Evolutionary conservation across 2,329 filamentous ascomycete species (phyloP).

Genomic region (Hymenoscyphus occultus): DNA sequence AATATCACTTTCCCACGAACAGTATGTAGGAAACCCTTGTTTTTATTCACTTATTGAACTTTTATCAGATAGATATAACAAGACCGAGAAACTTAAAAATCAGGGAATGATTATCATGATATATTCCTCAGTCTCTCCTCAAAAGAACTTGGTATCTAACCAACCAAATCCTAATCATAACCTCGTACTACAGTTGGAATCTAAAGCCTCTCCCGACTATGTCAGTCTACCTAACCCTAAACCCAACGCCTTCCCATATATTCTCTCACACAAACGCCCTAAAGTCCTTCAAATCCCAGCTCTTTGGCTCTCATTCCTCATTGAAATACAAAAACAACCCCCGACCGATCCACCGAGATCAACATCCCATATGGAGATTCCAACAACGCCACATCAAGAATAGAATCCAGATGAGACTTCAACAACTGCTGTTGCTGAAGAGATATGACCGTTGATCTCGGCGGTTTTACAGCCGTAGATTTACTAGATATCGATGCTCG

Average conservation of each 20-base stretch:
- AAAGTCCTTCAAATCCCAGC: background rate
- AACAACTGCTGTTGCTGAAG: conserved; percentile 83
- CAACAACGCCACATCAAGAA: conserved; percentile 84
- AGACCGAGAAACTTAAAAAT: too few species aligned
- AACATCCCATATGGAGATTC: conserved; percentile 92
- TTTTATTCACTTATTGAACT: too few species aligned
- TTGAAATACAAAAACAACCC: conserved; percentile 79
- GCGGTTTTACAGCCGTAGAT: conserved; percentile 45
- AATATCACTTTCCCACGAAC: too few species aligned
- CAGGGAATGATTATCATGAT: background rate
- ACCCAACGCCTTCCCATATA: conserved; percentile 1
- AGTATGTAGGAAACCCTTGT: too few species aligned
- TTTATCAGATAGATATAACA: too few species aligned
- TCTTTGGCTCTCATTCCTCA: conserved; percentile 15
- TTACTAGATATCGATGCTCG: conserved; percentile 31
- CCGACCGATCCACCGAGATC: conserved; percentile 82
- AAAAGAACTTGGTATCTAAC: background rate
- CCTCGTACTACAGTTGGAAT: background rate
- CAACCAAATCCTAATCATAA: background rate
- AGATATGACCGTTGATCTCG: conserved; percentile 80
- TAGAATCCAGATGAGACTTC: conserved; percentile 80
- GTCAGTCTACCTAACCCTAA: background rate
- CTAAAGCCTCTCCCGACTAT: background rate
- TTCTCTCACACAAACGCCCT: background rate
- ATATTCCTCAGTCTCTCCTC: background rate